Percentiles rank a stretch among this genome's conserved stretches.
phyloP scores from a whole-genome alignment of 2,329 filamentous ascomycete species.

The Diaporthe longicolla region DNA sequence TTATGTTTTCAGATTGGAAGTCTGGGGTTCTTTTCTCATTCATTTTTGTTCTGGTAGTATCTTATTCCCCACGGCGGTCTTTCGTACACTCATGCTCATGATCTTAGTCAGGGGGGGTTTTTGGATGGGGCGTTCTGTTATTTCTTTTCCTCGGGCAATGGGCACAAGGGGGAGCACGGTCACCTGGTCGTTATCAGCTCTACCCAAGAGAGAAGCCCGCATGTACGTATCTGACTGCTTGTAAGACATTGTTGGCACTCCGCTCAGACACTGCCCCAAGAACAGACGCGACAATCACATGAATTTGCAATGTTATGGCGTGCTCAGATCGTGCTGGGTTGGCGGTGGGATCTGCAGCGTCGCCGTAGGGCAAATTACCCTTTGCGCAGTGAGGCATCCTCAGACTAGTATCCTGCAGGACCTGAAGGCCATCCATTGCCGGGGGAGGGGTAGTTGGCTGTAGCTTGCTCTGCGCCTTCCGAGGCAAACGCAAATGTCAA shows the following conservation, averaged over 20 bases:
- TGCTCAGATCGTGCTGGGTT: constrained; percentile 11
- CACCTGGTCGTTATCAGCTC: constrained; percentile 30
- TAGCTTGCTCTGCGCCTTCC: neutral
- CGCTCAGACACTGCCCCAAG: constrained; percentile 17
- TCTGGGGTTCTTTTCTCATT: constrained; percentile 30
- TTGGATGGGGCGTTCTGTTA: constrained; percentile 38
- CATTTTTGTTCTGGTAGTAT: constrained; percentile 27
- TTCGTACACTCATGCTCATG: constrained; percentile 17
- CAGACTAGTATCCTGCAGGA: neutral
- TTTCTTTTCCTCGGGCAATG: constrained; percentile 27
- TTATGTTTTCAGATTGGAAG: constrained; percentile 36
- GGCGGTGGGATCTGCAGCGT: neutral
- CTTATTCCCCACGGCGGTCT: constrained; percentile 38
- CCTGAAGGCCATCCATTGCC: neutral
- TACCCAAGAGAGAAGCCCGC: constrained; percentile 4
- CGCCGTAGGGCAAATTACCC: neutral
- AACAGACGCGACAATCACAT: constrained; percentile 6
- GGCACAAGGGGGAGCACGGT: constrained; percentile 21
- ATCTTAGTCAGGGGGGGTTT: constrained; percentile 13
- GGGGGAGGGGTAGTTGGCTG: neutral
- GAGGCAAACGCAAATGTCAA: neutral
- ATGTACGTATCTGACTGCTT: neutral
- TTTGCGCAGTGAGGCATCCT: neutral
- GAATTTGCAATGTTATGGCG: neutral
- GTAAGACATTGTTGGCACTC: constrained; percentile 27